Evolutionary conservation across 2,329 filamentous ascomycete species (phyloP).

Genomic region (Penicillium sp.): DNA sequence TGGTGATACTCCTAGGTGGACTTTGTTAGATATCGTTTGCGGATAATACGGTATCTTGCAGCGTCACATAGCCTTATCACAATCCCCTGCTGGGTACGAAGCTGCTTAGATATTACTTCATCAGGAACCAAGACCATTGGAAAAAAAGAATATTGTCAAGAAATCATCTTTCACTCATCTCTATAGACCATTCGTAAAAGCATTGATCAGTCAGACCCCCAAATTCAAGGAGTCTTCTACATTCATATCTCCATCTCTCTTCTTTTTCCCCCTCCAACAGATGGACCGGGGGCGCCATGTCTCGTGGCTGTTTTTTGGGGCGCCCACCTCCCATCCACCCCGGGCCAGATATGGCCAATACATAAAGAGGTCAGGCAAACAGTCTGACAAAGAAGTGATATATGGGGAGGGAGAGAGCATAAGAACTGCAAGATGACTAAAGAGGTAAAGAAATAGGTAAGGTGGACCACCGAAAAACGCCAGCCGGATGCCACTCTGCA

Average conservation of each 20-base stretch:
- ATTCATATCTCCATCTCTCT: slow-evolving; percentile 18
- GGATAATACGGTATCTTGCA: too few species aligned
- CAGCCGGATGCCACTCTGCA: slow-evolving; percentile 45
- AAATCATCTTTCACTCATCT: slow-evolving; percentile 38
- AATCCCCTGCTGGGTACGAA: too few species aligned
- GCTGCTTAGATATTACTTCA: too few species aligned
- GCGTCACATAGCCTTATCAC: too few species aligned
- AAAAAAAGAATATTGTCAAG: slow-evolving; percentile 10
- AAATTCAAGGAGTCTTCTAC: slow-evolving; percentile 26
- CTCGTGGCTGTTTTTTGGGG: slow-evolving; percentile 13
- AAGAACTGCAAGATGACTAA: slow-evolving; percentile 21
- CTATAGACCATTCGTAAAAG: slow-evolving; percentile 45
- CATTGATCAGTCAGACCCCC: slow-evolving; percentile 36
- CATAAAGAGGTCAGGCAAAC: slow-evolving; percentile 15
- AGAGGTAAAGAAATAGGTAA: slow-evolving; percentile 29
- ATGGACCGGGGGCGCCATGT: slow-evolving; percentile 13
- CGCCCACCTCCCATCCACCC: slow-evolving; percentile 14
- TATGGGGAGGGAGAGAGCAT: slow-evolving; percentile 26
- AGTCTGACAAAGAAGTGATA: slow-evolving; percentile 24
- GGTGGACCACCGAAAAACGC: slow-evolving; percentile 43
- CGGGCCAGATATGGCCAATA: slow-evolving; percentile 14
- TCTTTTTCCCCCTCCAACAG: slow-evolving; percentile 11
- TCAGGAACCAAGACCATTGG: too few species aligned
- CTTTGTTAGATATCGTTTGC: too few species aligned
- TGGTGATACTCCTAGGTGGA: too few species aligned